Evolutionary conservation across 306 rosid species (phyloP), one percentile per base, ranked within the genome.

Genomic region (Rosa chinensis): DNA sequence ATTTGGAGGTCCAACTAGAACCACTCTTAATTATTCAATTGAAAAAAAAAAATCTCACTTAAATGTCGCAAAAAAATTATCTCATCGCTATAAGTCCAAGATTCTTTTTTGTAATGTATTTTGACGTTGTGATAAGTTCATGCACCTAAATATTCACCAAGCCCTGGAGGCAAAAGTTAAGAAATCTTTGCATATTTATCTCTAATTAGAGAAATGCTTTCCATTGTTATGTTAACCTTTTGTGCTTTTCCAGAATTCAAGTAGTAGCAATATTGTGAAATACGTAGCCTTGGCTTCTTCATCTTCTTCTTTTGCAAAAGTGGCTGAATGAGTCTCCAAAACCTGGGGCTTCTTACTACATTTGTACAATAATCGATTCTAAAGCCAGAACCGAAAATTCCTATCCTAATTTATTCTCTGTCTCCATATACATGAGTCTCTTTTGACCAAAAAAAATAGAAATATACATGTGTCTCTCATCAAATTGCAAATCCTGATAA

Each of bases 401-500:
- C n/a, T 45, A 48, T 55, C 39, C 37, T 32, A 2, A 32, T 32
- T 32, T 32, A 74, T 81, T 58, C 32, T 40, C n/a, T 76, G 78
- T 67, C 80, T 79, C 67, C 58, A 49, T 62, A 35, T 74, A 70
- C n/a, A 28, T 68, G 49, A 67, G 74, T 79, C 66, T 72, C 75
- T 73, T 32, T 32, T 32, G 37, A 32, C 3, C 37, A 2, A 32
- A 32, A 32, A 32, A 32, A 32, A 32, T 0, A 32, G 37, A 32
- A 32, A 49, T 62, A 35, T 74, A 70, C n/a, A 28, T 68, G 49
- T 72, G 74, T 79, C 66, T 72, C 75, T 73, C 77, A 74, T 66
- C 52, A 74, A 74, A 44, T 79, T 84, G 86, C 80, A 77, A 79
- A 80, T 86, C 87, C 78, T 32, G 74, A 84, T 83, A 78, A 76